Evolutionary conservation across 495 filamentous ascomycete species (phyloP), one percentile per base, ranked within the genome.

Genomic region (Astrothelium macrocarpum): DNA sequence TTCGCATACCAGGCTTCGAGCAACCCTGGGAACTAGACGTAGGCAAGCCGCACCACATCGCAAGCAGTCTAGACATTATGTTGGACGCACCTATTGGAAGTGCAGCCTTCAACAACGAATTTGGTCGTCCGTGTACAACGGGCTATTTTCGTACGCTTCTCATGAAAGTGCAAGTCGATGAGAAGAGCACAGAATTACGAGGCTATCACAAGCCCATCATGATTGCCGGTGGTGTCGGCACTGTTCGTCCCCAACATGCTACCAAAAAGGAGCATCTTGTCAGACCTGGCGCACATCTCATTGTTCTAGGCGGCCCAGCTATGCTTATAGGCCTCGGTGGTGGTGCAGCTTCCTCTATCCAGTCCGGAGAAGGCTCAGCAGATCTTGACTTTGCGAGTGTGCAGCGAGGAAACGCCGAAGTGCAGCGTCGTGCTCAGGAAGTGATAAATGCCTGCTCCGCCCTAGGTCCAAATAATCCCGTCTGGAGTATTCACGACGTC

Each of bases 161-260:
- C 25, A 87, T 82, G 26, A 79, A 85, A 45, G 81, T 87, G 53
- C 77, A 84, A 59, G 74, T 82, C 20, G 79, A 77, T n/a, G 82
- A 82, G 61, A 84, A 82, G 34, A 77, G 80, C 53, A 78, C 80
- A 2, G 93, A 98, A 59, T 77, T 89, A 59, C 80, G 95, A 68
- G 94, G 94, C 18, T 98, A 95, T 69, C 93, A 97, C 78, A 98
- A 98, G 77, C 94, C 94, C 7, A 97, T 98, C 74, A 96, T 98
- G 91, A 87, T 98, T 78, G 94, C 95, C 62, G 95, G 94, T 65
- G 94, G 95, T 71, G 82, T 96, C 53, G 95, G 94, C 39, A 95
- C 89, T n/a, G 92, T 97, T n/a, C 76, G 95, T 63, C 93, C 94
- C 0, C 86, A 92, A 69, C 88, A 96, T 73, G 91, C 94, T 3